Percentiles rank a stretch among this genome's conserved stretches.
Conservation (phyloP, 768 basidiomycete species). For the Leucosporidium scottii region DNA sequence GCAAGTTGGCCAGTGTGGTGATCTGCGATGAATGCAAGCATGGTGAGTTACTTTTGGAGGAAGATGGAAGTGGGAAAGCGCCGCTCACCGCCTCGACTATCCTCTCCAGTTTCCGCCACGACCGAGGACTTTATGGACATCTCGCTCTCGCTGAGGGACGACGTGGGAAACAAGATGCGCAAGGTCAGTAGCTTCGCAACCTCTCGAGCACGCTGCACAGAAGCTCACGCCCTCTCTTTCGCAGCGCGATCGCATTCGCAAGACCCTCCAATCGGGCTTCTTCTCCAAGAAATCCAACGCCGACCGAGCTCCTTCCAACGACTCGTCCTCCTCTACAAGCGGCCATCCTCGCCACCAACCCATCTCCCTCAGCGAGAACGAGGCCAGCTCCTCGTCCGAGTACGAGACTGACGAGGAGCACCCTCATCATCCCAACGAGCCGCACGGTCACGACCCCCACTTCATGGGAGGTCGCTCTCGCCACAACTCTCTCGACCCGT, state of each 20-base stretch:
- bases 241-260: constrained; percentile 31
- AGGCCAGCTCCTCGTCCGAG: constrained; percentile 17
- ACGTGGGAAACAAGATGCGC: constrained; percentile 63
- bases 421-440: background rate
- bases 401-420: constrained; percentile 24
- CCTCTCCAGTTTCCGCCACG: constrained; percentile 57
- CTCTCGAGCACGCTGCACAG: background rate
- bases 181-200: constrained; percentile 44
- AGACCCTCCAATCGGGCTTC: constrained; percentile 28
- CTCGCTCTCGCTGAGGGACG: constrained; percentile 76
- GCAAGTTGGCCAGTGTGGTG: constrained; percentile 78
- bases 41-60: constrained; percentile 44
- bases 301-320: background rate
- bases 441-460: constrained; percentile 5
- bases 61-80: no score
- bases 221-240: background rate
- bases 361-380: constrained; percentile 15
- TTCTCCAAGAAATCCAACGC: constrained; percentile 12
- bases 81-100: background rate
- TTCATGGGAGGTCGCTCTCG: constrained; percentile 4
- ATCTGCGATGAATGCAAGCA: constrained; percentile 92
- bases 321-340: background rate
- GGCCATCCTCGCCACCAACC: background rate
- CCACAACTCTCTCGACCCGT: constrained; percentile 32
- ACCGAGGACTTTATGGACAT: constrained; percentile 94